Evolutionary conservation across 169 alveolate species (phyloP).

Genomic region (Cryptosporidium sp.): DNA sequence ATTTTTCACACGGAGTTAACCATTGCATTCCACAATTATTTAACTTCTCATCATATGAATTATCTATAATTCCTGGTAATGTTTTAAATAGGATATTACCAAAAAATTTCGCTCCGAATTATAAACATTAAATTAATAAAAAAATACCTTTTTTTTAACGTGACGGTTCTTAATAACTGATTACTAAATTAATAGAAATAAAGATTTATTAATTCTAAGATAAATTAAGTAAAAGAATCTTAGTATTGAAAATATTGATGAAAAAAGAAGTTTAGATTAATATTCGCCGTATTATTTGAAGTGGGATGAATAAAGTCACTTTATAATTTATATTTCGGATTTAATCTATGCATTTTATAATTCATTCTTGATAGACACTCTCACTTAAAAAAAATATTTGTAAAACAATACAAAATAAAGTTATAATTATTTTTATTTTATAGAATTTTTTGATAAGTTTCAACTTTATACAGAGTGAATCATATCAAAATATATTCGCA

Average conservation of each 20-base stretch:
- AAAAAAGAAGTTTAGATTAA: not conserved
- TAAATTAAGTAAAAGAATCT: not conserved
- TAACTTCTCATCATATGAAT: constrained; percentile 69
- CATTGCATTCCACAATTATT: constrained; percentile 45
- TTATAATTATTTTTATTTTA: too few species aligned
- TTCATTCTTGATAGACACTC: not conserved
- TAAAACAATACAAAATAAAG: too few species aligned
- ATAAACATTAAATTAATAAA: constrained; percentile 11
- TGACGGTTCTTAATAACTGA: not conserved
- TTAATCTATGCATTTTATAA: not conserved
- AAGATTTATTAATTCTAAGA: too few species aligned
- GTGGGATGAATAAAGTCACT: too few species aligned
- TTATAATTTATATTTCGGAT: too few species aligned
- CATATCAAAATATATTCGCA: too few species aligned
- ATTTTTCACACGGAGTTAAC: constrained; percentile 16
- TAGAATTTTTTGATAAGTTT: not conserved
- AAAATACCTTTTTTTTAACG: not conserved
- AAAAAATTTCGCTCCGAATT: constrained; percentile 28
- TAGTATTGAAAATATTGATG: too few species aligned
- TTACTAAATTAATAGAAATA: too few species aligned
- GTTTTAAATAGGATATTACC: constrained; percentile 59
- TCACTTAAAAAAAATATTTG: not conserved
- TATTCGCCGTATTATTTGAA: too few species aligned
- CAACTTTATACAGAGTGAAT: too few species aligned
- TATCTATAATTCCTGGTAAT: constrained; percentile 65